Base-by-base conservation (phyloP, 129 eudicot genomes). In the Mikania micrantha region DNA sequence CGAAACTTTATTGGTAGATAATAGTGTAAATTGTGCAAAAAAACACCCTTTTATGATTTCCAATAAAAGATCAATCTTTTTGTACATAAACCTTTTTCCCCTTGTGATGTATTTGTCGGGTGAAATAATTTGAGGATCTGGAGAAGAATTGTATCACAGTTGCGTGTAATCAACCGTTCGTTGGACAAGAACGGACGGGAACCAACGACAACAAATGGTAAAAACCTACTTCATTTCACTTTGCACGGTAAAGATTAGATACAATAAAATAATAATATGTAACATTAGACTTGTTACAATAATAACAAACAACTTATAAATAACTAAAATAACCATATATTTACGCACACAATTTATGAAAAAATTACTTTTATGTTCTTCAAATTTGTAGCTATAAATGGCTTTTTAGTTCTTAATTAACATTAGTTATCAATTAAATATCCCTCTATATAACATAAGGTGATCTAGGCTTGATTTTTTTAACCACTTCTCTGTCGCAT, bases 61-160 rank as follows among this genome's bases (percentile, higher is more conserved):
- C 17, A 38, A 61, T 50, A 31, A 47, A 65, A 35, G 64, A 7
- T 39, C 69, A 65, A 64, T 73, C 57, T 64, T 52, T 72, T 9
- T 45, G 40, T 17, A 48, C 31, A 47, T 40, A 34, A 59, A 68
- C 41, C 65, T 54, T 58, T 62, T 44, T 11, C 41, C 40, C 41
- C 41, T 7, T 32, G 36, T 32, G 36, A 32, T 32, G 66, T 40
- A 44, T 73, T 19, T 22, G 69, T 52, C 35, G 48, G 72, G 76
- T 64, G 49, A 65, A 65, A 67, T 71, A 42, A 76, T 38, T 76
- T 57, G 76, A 68, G 19, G 80, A 74, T 69, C 64, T 77, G 64
- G 66, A 53, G 60, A 10, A 11, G 16, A 50, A 6, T 48, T 62
- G 8, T 56, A 25, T 73, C 70, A 34, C 71, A 53, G 66, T 48